Evolutionary conservation across 805 yeast genomes (phyloP), one percentile per base, ranked within the genome.

Genomic region (Komagataella pastoris): DNA sequence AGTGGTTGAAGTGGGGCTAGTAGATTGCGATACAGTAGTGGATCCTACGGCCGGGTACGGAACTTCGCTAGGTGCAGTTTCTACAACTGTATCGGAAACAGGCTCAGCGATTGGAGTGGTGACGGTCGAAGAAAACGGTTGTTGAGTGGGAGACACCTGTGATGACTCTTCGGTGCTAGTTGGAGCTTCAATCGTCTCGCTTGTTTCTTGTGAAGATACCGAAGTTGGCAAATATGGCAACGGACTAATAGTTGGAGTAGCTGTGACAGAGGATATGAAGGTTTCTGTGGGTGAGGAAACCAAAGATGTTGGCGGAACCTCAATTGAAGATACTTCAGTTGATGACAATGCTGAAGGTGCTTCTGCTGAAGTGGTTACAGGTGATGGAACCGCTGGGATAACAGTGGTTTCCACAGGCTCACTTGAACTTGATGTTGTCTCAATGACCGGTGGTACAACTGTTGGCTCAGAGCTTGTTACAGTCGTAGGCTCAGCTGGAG

Each of bases 331-430:
- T 8, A 2, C 40, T 14, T 30, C 40, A 30, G 40, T 30, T 30
- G 40, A 30, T 4, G 40, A n/a, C 40, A 30, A 4, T 14, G 0
- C n/a, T 2, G 40, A 30, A 14, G 40, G 14, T 30, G 40, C 3
- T 10, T 30, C 40, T 30, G 40, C 44, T 8, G 21, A 45, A 24
- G 45, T 12, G 17, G 48, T 17, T 1, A 49, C 5, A 36, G 47
- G 46, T 36, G 30, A 40, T 5, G 55, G 18, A 10, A 53, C 12
- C 43, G 46, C 53, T 45, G 43, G 53, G 45, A 49, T 30, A 7
- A 49, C 36, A 40, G 46, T 44, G 17, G 50, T 14, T 24, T 43
- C 44, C 17, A 43, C 36, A 24, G 52, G 46, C 17, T 52, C 46
- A 30, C 19, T 12, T 19, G 51, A 10, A 24, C 48, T 48, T 8